Base-by-base conservation (phyloP, 129 eudicot species). In the Flaveria ramosissima region DNA sequence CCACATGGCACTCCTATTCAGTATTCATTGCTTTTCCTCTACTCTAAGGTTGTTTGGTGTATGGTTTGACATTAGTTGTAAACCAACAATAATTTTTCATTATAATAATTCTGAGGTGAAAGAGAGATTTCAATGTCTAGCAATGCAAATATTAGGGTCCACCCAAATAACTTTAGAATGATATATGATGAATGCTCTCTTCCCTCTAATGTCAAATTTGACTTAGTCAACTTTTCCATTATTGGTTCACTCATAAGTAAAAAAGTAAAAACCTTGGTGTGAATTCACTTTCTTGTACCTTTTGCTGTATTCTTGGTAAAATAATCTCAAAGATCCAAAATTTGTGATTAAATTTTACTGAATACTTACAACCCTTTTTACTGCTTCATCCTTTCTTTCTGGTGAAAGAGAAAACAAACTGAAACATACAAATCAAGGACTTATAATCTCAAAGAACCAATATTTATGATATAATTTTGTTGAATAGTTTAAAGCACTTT, bases 161-260 rank as follows among this genome's bases (percentile, higher is more conserved):
- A 77, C 81, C 62, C 70, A 55, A 88, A 85, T 88, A 77, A 80
- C 83, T 82, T 70, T 74, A 72, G 82, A 63, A 83, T 77, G 80
- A 85, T 85, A 80, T 68, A 76, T 60, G 74, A 78, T 74, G 73
- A 81, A 66, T 86, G 74, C 73, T 72, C 47, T 72, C 62, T 51
- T 64, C 83, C 41, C 79, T 73, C 70, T 36, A 17, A 74, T 80
- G 84, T 80, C 84, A 80, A 74, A 65, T 74, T 80, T 80, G 84
- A 80, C 84, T 74, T 80, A 4, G 84, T 80, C 80, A 80, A 53
- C 46, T 55, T 68, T 50, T 68, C 16, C 36, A 79, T 79, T 79
- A 63, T 79, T 72, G 57, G 64, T 56, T 72, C 72, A 48, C 43
- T 70, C 55, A 47, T 63, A 60, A 68, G 74, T 59, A 42, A 48